Conservation (phyloP, 805 yeast genomes). For the Yarrowia osloensis region DNA sequence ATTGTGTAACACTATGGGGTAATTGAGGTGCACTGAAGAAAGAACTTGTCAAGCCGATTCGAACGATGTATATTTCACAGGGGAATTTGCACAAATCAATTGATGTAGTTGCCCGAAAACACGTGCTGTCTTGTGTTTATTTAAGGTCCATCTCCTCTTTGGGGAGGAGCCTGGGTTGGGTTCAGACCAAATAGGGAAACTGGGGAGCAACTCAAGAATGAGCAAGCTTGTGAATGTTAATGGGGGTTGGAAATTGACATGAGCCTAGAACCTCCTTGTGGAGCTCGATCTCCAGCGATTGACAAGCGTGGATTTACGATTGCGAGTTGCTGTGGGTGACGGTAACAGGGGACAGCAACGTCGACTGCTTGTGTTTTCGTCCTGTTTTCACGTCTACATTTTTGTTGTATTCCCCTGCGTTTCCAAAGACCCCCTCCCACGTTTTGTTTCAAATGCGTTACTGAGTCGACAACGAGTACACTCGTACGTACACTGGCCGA, state of each 20-base stretch:
- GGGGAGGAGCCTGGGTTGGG: constrained; percentile 9
- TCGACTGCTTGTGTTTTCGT: not conserved
- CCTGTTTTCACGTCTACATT: not conserved
- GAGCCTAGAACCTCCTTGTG: not conserved
- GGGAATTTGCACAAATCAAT: too few relatives aligned
- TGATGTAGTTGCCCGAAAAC: not conserved
- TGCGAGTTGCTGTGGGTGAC: not conserved
- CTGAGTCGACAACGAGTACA: too few relatives aligned
- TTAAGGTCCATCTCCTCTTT: constrained; percentile 7
- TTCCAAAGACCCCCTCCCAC: not conserved
- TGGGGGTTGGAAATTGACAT: not conserved
- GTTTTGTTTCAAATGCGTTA: constrained; percentile 17
- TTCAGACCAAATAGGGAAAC: constrained; percentile 16
- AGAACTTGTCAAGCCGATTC: not conserved
- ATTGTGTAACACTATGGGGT: not conserved
- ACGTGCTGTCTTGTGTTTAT: not conserved
- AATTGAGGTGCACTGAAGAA: not conserved
- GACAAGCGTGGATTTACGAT: not conserved
- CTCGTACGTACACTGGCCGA: too few relatives aligned
- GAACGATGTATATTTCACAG: not conserved
- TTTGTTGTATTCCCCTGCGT: not conserved
- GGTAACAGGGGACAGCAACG: not conserved
- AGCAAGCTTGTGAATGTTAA: constrained; percentile 11
- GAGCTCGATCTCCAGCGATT: not conserved
- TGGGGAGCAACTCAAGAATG: constrained; percentile 26